Percentiles rank a stretch among this genome's conserved stretches.
phyloP scores from a whole-genome alignment of 805 yeast genomes.

The Starmerella riodocensis region DNA sequence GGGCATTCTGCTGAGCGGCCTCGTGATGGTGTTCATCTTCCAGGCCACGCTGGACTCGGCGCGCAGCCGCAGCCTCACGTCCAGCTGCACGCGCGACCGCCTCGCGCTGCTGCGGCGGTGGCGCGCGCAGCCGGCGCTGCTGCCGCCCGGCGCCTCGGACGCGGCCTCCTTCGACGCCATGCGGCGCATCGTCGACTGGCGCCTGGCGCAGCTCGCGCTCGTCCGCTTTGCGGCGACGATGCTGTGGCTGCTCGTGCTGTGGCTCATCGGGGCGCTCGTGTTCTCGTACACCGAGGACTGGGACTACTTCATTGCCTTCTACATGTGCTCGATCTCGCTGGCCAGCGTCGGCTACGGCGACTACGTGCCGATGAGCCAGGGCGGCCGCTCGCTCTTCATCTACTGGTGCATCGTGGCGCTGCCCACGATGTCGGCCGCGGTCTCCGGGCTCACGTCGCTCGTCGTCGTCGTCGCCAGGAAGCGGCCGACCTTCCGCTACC shows the following conservation, averaged over 20 bases:
- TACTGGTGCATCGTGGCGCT: constrained; percentile 73
- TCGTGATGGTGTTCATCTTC: constrained; percentile 35
- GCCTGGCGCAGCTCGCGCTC: constrained; percentile 6
- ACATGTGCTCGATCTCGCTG: constrained; percentile 63
- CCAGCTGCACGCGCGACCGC: constrained; percentile 1
- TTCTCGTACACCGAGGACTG: constrained; percentile 44
- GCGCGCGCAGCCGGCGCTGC: not conserved
- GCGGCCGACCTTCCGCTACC: too few species aligned
- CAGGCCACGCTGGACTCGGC: constrained; percentile 8
- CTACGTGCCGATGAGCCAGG: constrained; percentile 44
- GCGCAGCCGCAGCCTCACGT: constrained; percentile 1
- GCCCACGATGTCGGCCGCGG: constrained; percentile 58
- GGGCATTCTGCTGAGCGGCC: constrained; percentile 63
- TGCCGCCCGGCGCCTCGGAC: constrained; percentile 16
- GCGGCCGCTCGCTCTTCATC: constrained; percentile 62
- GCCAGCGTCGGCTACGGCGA: constrained; percentile 82
- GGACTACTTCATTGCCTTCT: constrained; percentile 58
- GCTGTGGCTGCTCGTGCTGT: constrained; percentile 39
- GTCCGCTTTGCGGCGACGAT: constrained; percentile 30
- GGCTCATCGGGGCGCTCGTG: constrained; percentile 61
- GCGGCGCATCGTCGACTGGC: constrained; percentile 34
- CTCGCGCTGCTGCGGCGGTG: not conserved
- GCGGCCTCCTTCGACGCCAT: constrained; percentile 44
- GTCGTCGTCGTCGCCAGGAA: not conserved
- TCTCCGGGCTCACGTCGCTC: constrained; percentile 14